Base-by-base conservation (phyloP, 148 eudicot genomes). In the Camellia lanceoleosa region DNA sequence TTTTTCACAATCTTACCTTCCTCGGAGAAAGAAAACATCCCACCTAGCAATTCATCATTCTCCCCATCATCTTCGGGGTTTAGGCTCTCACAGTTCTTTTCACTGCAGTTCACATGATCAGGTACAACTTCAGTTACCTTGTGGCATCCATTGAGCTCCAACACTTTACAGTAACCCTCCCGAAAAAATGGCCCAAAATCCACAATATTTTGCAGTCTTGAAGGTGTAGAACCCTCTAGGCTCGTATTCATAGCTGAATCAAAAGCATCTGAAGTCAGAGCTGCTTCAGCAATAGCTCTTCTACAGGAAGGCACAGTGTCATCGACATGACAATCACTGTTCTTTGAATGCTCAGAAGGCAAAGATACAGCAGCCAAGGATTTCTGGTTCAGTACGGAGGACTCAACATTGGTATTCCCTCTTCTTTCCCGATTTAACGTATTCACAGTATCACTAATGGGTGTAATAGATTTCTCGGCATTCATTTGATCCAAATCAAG, bases 401-500 rank as follows among this genome's bases (percentile, higher is more conserved):
- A 44, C 20, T 69, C 81, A 58, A 10, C 0, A 10, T 44, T 59
- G 2, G 67, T 4, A 68, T 56, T 56, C 67, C 43, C 68, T 11
- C 73, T 38, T 42, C 54, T 58, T 70, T 79, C 75, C 59, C 23
- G 81, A 46, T 23, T 69, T 23, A 59, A 46, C 59, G 20, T 47
- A 46, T 70, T 43, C 67, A 20, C 16, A 46, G 9, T n/a, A 55
- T 79, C 68, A 15, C 58, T 58, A 46, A 43, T 2, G 9, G 38
- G 38, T 30, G 38, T 30, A 42, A 19, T 20, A 73, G 73, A 42
- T 78, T 78, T 1, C 71, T 80, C 83, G 4, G 43, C 49, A 65
- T 76, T 80, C 73, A 76, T 47, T 54, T 62, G 80, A 23, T 83
- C 86, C 71, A 83, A 73, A 61, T 83, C 86, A 44, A 83, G 80